Conservation (phyloP, 352 stramenopile species). For the Phytophthora nicotianae region DNA sequence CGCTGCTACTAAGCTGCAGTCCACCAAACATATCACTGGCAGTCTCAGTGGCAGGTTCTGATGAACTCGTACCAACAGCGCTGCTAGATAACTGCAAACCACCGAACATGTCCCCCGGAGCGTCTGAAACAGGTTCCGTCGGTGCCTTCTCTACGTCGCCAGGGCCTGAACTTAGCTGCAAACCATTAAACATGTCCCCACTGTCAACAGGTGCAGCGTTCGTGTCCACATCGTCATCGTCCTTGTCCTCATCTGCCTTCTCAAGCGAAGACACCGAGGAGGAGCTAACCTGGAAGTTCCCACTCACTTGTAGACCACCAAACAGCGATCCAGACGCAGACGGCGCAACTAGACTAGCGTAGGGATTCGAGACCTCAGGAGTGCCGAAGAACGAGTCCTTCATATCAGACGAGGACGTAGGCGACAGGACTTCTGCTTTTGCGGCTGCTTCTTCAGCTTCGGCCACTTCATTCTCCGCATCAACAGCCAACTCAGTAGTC, state of each 20-base stretch:
- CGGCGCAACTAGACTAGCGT: constrained; percentile 23
- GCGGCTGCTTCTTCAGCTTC: constrained; percentile 16
- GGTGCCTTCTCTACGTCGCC: not conserved
- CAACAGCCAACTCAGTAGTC: constrained; percentile 11
- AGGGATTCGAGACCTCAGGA: constrained; percentile 13
- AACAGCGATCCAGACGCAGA: constrained; percentile 46
- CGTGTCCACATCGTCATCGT: constrained; percentile 3
- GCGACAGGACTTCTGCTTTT: constrained; percentile 34
- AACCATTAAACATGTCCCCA: constrained; percentile 26
- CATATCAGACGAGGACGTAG: constrained; percentile 48
- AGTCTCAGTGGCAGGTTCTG: not conserved
- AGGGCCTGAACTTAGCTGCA: constrained; percentile 31
- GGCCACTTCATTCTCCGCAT: constrained; percentile 13
- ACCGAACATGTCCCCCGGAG: constrained; percentile 25
- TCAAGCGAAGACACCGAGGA: constrained; percentile 21
- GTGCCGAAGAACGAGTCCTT: constrained; percentile 62
- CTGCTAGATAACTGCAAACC: constrained; percentile 25
- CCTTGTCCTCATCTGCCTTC: constrained; percentile 14
- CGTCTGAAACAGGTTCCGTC: constrained; percentile 8
- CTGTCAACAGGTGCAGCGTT: constrained; percentile 12
- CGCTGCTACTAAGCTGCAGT: constrained; percentile 17
- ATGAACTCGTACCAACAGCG: constrained; percentile 1
- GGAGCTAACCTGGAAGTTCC: constrained; percentile 31
- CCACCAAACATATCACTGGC: constrained; percentile 20
- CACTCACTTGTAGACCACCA: constrained; percentile 51